Evolutionary conservation across 164 flowering plant genomes (phyloP), one percentile per base, ranked within the genome.

Genomic region (Stephania japonica): DNA sequence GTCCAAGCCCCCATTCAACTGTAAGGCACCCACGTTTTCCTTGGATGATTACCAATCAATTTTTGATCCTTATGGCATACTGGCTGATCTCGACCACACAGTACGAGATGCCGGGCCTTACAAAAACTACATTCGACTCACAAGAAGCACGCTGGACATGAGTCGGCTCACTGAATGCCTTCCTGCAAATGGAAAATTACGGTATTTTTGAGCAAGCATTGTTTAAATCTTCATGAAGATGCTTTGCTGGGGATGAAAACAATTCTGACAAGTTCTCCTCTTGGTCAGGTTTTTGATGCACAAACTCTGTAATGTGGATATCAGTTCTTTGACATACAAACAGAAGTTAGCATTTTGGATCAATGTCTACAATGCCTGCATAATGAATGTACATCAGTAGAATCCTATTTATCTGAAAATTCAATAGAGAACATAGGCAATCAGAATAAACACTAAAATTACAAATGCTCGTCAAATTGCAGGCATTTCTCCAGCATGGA

Each of bases 271-370:
- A 5, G 10, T 69, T 75, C 79, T 25, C 26, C 32, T 61, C 43
- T 47, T 74, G 26, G 53, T 13, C 86, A 91, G 97, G 89, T 73
- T 77, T 74, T 83, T 93, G 82, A 80, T 89, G 85, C 78, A 85
- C 42, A 81, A 86, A 72, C 82, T 93, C 10, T 75, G 85, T 38
- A 80, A 73, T 42, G 87, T 89, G 77, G 90, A 93, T 76, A 78
- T 91, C 74, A 85, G 84, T 67, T 80, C 74, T 78, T 77, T 89
- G 84, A 87, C 89, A 66, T 86, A 90, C 87, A 90, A 91, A 82
- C 92, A 91, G 84, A 93, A 93, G 89, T 78, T 91, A 70, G 98
- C 98, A 73, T 91, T 93, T 81, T 93, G 98, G 97, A 90, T 93
- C 81, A 93, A 91, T 76, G 82, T 88, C 71, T 90, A 93, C 79